These are phyloP conservation scores for Fraxinus americana DNA, from an alignment of 257 asterid species.

Conservation along the genomic window DNA sequence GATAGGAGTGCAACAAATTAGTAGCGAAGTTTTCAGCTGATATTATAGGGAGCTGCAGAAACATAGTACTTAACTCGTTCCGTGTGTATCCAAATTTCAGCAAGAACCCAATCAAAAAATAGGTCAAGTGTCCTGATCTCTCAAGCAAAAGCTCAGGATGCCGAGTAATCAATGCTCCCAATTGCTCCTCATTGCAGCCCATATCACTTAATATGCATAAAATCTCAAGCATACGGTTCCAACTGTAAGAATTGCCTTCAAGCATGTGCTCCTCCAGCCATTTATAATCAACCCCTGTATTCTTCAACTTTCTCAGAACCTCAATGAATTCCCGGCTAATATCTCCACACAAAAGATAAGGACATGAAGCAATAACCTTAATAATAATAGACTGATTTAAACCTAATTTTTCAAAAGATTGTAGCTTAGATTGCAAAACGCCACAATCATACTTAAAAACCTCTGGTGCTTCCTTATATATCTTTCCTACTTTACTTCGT, in stretches of 20 bases:
- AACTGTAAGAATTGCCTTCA: constrained; percentile 40
- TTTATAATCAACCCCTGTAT: constrained; percentile 36
- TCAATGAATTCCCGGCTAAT: constrained; percentile 34
- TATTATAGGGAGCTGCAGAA: constrained; percentile 52
- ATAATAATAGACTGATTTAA: constrained; percentile 47
- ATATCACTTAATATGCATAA: constrained; percentile 40
- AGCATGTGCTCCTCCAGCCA: constrained; percentile 52
- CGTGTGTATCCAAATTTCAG: constrained; percentile 53
- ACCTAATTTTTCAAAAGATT: constrained; percentile 47
- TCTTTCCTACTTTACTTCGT: constrained; percentile 57
- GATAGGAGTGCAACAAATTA: constrained; percentile 47
- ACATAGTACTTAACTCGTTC: constrained; percentile 31
- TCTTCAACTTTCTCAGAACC: constrained; percentile 46
- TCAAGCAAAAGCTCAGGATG: constrained; percentile 58
- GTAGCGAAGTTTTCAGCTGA: constrained; percentile 37
- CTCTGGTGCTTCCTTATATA: constrained; percentile 56
- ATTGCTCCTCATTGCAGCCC: constrained; percentile 48
- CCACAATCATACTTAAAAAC: constrained; percentile 49
- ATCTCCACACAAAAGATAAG: constrained; percentile 50
- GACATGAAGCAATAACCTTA: constrained; percentile 58
- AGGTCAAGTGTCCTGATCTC: constrained; percentile 47
- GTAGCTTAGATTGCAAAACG: constrained; percentile 50
- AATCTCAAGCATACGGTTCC: constrained; percentile 52
- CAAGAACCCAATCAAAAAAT: constrained; percentile 47
- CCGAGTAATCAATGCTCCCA: constrained; percentile 29